These are phyloP conservation scores for Jacaranda copaia DNA, from an alignment of 257 asterid species.

Conservation along the genomic window DNA sequence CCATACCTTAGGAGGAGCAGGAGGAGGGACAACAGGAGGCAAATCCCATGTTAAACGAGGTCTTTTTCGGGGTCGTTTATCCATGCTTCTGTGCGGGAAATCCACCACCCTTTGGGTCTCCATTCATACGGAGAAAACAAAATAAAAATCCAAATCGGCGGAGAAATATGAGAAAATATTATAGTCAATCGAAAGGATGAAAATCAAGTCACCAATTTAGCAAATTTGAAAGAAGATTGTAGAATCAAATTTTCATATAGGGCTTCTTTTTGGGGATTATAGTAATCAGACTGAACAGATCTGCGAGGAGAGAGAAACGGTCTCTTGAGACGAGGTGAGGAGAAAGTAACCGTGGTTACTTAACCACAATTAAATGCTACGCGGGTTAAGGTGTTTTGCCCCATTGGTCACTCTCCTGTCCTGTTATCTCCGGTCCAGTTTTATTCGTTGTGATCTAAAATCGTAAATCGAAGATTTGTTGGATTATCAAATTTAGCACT, in stretches of 20 bases:
- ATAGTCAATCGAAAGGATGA: slow-evolving; percentile 28
- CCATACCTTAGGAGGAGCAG: slow-evolving; percentile 61
- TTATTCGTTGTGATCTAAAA: background rate
- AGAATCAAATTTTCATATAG: slow-evolving; percentile 26
- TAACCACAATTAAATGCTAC: slow-evolving; percentile 16
- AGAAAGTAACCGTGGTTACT: slow-evolving; percentile 55
- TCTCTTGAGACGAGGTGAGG: slow-evolving; percentile 24
- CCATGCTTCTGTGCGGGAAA: slow-evolving; percentile 65
- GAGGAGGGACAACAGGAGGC: slow-evolving; percentile 57
- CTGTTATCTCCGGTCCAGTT: slow-evolving; percentile 21
- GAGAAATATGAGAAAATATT: slow-evolving; percentile 13
- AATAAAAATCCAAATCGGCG: slow-evolving; percentile 29
- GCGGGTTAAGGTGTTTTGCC: slow-evolving; percentile 36
- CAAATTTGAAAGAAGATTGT: background rate
- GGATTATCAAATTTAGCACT: background rate
- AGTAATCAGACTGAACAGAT: slow-evolving; percentile 37
- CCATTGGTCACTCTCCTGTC: background rate
- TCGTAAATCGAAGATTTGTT: background rate
- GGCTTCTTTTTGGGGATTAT: background rate
- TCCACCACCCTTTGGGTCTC: slow-evolving; percentile 73
- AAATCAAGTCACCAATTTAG: background rate
- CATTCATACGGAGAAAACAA: slow-evolving; percentile 43
- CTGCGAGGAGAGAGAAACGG: slow-evolving; percentile 38
- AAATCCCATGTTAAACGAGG: slow-evolving; percentile 83
- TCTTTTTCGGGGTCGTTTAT: slow-evolving; percentile 78